A percentile compares a stretch with the other conserved stretches of the same genome.
Conservation (phyloP, 495 filamentous ascomycete genomes). For the Penicillium odoratum region DNA sequence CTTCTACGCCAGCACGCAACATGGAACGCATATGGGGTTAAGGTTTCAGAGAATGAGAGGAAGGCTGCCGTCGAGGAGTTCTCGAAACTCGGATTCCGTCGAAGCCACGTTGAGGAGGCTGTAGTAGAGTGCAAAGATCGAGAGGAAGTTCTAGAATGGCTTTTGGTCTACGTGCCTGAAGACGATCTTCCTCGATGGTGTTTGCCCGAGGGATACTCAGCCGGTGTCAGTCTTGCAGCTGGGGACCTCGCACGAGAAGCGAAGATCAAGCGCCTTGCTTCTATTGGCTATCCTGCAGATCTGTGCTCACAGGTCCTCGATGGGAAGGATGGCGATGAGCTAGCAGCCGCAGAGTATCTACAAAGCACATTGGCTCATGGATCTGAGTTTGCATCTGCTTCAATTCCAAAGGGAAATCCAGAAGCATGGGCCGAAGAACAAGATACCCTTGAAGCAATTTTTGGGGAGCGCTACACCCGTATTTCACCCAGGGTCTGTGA, state of each 20-base stretch:
- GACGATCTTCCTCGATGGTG: conserved; percentile 90
- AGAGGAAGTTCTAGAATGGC: conserved; percentile 92
- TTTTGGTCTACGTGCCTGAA: conserved; percentile 93
- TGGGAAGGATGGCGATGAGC: conserved; percentile 67
- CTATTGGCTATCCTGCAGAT: conserved; percentile 80
- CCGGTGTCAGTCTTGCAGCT: conserved; percentile 80
- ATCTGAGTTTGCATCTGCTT: conserved; percentile 17
- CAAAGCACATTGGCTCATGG: conserved; percentile 64
- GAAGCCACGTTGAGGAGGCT: conserved; percentile 87
- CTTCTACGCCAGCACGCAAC: conserved; percentile 71
- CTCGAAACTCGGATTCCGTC: conserved; percentile 73
- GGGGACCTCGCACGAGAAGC: conserved; percentile 76
- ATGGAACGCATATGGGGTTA: conserved; percentile 80
- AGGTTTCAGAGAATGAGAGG: conserved; percentile 58
- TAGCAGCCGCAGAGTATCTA: conserved; percentile 72
- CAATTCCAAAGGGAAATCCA: conserved; percentile 27
- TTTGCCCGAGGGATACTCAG: conserved; percentile 84
- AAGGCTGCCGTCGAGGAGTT: conserved; percentile 71
- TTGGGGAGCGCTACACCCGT: conserved; percentile 59
- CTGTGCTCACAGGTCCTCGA: conserved; percentile 76
- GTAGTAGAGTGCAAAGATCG: conserved; percentile 81
- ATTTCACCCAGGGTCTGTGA: conserved; percentile 61
- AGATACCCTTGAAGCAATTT: conserved; percentile 77
- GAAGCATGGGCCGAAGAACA: conserved; percentile 82
- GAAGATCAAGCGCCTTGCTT: conserved; percentile 75